A percentile compares a stretch with the other conserved stretches of the same genome.
Conservation (phyloP, 2,329 filamentous ascomycete species). For the Fusarium torulosum region DNA sequence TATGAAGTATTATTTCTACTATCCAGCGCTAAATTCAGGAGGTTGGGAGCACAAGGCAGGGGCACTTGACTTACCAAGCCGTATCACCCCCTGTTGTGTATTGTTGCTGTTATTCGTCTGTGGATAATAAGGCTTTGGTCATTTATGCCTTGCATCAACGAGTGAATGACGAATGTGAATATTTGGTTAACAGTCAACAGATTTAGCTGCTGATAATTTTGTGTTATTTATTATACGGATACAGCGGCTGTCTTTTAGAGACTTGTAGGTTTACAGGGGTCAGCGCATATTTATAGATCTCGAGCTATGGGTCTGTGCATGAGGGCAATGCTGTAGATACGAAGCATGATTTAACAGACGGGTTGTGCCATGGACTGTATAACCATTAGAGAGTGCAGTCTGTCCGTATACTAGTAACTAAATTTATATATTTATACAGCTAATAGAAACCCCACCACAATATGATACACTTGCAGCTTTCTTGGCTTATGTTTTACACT, state of each 20-base stretch:
- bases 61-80: conserved; percentile 12
- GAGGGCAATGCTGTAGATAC: background rate
- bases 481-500: conserved; percentile 10
- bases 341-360: background rate
- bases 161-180: background rate
- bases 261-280: background rate
- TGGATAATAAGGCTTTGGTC: background rate
- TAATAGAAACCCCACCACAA: background rate
- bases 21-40: conserved; percentile 36
- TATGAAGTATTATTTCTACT: conserved; percentile 14
- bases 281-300: background rate
- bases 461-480: background rate
- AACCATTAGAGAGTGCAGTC: background rate
- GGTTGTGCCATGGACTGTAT: background rate
- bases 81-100: background rate
- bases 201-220: background rate
- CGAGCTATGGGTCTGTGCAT: background rate
- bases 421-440: background rate
- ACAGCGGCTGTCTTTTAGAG: background rate
- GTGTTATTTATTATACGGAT: background rate
- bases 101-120: conserved; percentile 8
- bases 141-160: background rate
- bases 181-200: background rate
- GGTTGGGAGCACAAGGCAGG: conserved; percentile 32
- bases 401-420: background rate